These are phyloP conservation scores for Tetrahymena elliotti DNA, from an alignment of 73 alveolate species.

Conservation along the genomic window DNA sequence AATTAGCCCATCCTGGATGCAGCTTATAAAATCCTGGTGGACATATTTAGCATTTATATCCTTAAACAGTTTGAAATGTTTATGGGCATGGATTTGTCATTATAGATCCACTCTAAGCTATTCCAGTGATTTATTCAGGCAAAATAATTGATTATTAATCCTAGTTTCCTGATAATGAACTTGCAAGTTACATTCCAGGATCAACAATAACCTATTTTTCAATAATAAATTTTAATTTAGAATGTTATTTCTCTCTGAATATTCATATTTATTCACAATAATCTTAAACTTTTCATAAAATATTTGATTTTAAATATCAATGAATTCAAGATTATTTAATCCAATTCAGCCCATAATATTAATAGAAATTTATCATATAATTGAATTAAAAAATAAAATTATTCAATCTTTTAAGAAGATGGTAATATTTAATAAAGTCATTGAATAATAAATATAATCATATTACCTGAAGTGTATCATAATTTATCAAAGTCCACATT, in stretches of 20 bases:
- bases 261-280: too few species aligned
- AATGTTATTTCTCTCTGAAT: too few species aligned
- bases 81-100: neutral
- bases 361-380: too few species aligned
- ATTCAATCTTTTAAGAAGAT: too few species aligned
- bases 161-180: neutral
- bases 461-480: neutral
- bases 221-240: too few species aligned
- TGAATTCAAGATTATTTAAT: too few species aligned
- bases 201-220: neutral
- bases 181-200: neutral
- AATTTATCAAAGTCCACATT: neutral
- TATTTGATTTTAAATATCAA: too few species aligned
- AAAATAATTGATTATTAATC: neutral
- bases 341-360: too few species aligned
- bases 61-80: neutral
- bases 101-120: neutral
- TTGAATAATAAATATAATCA: neutral
- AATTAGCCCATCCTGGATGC: neutral
- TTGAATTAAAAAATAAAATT: too few species aligned
- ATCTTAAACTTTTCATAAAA: too few species aligned
- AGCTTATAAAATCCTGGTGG: neutral
- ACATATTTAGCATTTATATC: neutral
- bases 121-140: neutral
- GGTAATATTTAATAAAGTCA: neutral